A percentile compares a stretch with the other conserved stretches of the same genome.
These are phyloP conservation scores for Phytophthora crassamura DNA, from an alignment of 352 stramenopile genomes.

Conservation along the genomic window DNA sequence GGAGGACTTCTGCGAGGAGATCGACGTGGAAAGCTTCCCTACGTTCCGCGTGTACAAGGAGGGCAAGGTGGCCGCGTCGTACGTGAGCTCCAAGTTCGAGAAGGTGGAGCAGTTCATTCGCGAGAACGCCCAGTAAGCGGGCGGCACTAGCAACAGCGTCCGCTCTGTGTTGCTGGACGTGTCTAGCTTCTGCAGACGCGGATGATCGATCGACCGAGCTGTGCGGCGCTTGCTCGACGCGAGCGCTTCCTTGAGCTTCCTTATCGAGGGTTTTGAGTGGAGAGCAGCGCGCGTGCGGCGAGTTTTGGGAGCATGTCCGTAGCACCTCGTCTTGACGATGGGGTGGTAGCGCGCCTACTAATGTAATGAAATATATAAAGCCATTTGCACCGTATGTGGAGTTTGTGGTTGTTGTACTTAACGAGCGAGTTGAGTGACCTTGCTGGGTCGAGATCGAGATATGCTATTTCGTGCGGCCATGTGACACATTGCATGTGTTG, in stretches of 20 bases:
- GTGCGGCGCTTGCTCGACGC: no score
- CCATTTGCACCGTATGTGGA: no score
- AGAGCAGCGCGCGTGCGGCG: background rate
- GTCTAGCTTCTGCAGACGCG: no score
- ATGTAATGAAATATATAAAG: conserved; percentile 32
- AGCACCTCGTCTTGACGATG: background rate
- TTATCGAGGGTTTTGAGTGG: background rate
- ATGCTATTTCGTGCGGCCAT: no score
- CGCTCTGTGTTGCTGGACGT: no score
- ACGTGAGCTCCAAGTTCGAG: conserved; percentile 82
- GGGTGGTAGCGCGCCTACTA: conserved; percentile 11
- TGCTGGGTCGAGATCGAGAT: no score
- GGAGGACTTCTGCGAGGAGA: conserved; percentile 80
- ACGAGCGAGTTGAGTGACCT: no score
- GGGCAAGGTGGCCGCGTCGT: conserved; percentile 65
- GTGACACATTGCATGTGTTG: conserved; percentile 1
- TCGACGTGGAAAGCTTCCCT: conserved; percentile 82
- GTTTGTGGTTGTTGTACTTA: no score
- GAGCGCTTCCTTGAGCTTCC: no score
- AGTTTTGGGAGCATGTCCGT: conserved; percentile 8
- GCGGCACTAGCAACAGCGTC: no score
- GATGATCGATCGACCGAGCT: no score
- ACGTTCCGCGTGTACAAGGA: conserved; percentile 84
- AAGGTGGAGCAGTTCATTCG: conserved; percentile 84
- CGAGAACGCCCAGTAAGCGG: conserved; percentile 41